phyloP scores from a whole-genome alignment of 768 basidiomycete genomes.

The Amanita muscaria region DNA sequence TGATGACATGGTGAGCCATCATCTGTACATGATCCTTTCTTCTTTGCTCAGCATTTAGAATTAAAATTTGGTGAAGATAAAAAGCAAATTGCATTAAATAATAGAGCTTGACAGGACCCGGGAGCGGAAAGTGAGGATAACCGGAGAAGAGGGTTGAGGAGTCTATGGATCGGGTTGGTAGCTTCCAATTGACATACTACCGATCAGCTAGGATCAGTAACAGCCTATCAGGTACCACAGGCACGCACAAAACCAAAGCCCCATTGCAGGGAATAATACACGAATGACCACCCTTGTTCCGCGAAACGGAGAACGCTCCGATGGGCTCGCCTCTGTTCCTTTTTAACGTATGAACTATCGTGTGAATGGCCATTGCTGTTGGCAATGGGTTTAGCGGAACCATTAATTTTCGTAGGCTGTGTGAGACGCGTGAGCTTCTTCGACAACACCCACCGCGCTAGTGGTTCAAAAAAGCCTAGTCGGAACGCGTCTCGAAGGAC shows the following conservation, averaged over 20 bases:
- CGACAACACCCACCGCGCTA: slow-evolving; percentile 69
- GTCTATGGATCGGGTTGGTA: slow-evolving; percentile 58
- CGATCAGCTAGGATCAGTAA: background rate
- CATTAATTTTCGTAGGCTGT: slow-evolving; percentile 21
- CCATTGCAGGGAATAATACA: slow-evolving; percentile 77
- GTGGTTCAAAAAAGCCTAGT: slow-evolving; percentile 66
- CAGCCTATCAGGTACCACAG: slow-evolving; percentile 1
- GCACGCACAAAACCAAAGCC: slow-evolving; percentile 72
- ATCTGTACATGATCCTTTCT: slow-evolving; percentile 93
- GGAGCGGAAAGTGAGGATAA: slow-evolving; percentile 77
- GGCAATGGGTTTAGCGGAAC: slow-evolving; percentile 14
- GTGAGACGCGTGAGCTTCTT: slow-evolving; percentile 35
- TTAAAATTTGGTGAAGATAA: slow-evolving; percentile 86
- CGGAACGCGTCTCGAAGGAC: slow-evolving; percentile 72
- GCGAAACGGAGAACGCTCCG: slow-evolving; percentile 80
- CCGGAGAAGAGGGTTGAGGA: slow-evolving; percentile 63
- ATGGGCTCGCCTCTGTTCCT: slow-evolving; percentile 53
- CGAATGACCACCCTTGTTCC: slow-evolving; percentile 87
- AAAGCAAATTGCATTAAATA: slow-evolving; percentile 82
- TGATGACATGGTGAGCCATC: slow-evolving; percentile 94
- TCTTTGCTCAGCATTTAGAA: slow-evolving; percentile 87
- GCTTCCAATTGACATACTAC: slow-evolving; percentile 72
- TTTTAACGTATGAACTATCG: slow-evolving; percentile 20
- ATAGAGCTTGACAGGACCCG: slow-evolving; percentile 82
- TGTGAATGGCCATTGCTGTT: slow-evolving; percentile 22